Percentiles rank a stretch among this genome's conserved stretches.
Evolutionary conservation across 2,329 filamentous ascomycete genomes (phyloP).

Genomic region (Onygenales sp.): DNA sequence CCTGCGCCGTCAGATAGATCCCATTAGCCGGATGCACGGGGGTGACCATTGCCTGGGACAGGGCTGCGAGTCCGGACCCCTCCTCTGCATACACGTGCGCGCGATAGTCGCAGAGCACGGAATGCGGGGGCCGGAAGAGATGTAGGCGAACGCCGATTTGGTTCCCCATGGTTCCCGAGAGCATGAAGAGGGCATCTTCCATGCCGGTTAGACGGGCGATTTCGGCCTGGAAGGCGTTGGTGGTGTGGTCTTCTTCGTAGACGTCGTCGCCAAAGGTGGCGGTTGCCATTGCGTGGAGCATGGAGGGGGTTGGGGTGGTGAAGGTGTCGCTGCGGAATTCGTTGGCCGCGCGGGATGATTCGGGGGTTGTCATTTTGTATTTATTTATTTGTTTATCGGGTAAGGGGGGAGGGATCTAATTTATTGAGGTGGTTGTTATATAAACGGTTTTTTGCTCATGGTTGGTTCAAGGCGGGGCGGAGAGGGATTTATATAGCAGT

Average conservation of each 20-base stretch:
- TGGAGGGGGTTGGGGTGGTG: constrained; percentile 9
- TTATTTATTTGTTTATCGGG: background rate
- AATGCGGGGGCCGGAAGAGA: constrained; percentile 11
- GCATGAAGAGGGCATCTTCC: constrained; percentile 12
- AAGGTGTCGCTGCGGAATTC: constrained; percentile 16
- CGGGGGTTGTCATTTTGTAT: background rate
- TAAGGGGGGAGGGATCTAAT: background rate
- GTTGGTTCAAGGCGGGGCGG: no score
- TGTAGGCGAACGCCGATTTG: constrained; percentile 12
- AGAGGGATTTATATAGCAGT: no score
- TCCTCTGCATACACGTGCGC: constrained; percentile 11
- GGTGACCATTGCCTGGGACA: constrained; percentile 10
- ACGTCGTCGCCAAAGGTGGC: constrained; percentile 15
- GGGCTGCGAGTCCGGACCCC: constrained; percentile 8
- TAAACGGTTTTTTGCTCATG: no score
- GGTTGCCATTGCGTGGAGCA: constrained; percentile 13
- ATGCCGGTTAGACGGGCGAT: constrained; percentile 13
- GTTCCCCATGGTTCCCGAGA: constrained; percentile 18
- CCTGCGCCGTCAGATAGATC: constrained; percentile 34
- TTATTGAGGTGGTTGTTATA: no score
- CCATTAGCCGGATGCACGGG: constrained; percentile 3
- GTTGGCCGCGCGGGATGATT: constrained; percentile 9
- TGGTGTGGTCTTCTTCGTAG: constrained; percentile 12
- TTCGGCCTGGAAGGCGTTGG: constrained; percentile 9
- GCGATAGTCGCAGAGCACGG: constrained; percentile 10